These are phyloP conservation scores for Calycina marina DNA, from an alignment of 2,329 filamentous ascomycete species.

Conservation along the genomic window DNA sequence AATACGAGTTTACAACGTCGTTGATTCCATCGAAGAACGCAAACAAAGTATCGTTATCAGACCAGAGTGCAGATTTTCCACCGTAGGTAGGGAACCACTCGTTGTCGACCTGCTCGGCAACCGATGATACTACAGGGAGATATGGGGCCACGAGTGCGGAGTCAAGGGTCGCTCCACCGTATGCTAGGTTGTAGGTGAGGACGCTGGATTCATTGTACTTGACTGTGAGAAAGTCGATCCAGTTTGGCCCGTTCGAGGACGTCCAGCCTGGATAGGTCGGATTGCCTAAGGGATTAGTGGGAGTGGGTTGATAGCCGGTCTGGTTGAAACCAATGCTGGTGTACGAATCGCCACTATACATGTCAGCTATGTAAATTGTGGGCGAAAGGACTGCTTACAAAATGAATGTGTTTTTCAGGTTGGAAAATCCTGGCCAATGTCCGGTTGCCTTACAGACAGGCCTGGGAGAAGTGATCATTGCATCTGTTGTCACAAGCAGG, in stretches of 20 bases:
- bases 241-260: conserved; percentile 35
- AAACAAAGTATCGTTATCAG: conserved; percentile 13
- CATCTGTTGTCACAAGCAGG: too few relatives aligned
- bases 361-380: not conserved
- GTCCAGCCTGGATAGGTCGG: conserved; percentile 27
- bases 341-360: conserved; percentile 27
- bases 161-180: conserved; percentile 28
- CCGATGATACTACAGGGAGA: conserved; percentile 23
- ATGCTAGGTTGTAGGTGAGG: conserved; percentile 36
- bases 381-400: conserved; percentile 23
- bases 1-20: conserved; percentile 36
- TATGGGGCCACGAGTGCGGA: conserved; percentile 25
- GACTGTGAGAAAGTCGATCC: conserved; percentile 35
- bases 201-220: conserved; percentile 30
- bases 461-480: too few relatives aligned
- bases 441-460: conserved; percentile 15
- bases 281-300: conserved; percentile 26
- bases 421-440: conserved; percentile 24
- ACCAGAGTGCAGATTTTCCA: conserved; percentile 16
- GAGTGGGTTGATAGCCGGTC: conserved; percentile 21
- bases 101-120: conserved; percentile 26
- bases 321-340: conserved; percentile 25
- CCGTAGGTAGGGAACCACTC: conserved; percentile 28
- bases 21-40: conserved; percentile 38
- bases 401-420: conserved; percentile 28